Conservation (phyloP, 768 basidiomycete species). For the Tylopilus sp. region DNA sequence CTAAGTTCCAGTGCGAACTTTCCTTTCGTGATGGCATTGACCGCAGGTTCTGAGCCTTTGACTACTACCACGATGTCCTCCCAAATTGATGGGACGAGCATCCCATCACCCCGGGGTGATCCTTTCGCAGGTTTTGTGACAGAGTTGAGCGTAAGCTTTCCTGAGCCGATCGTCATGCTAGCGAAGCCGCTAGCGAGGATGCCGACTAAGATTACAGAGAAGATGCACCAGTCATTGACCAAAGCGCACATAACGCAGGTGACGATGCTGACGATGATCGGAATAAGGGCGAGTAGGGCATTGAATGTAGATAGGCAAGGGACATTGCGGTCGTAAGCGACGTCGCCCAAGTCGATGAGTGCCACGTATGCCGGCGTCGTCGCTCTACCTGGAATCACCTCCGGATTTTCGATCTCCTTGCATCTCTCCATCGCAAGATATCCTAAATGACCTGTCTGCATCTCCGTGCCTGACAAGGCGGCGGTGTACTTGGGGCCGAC, state of each 20-base stretch:
- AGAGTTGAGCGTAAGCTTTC: conserved; percentile 14
- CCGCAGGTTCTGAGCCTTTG: conserved; percentile 25
- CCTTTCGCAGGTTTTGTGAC: conserved; percentile 11
- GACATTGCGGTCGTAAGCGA: conserved; percentile 1
- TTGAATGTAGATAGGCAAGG: neutral
- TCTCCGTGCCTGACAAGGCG: conserved; percentile 23
- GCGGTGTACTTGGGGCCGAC: conserved; percentile 27
- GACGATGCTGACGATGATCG: conserved; percentile 24
- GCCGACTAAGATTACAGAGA: conserved; percentile 29
- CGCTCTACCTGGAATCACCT: conserved; percentile 9
- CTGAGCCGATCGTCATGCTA: conserved; percentile 25
- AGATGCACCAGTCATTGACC: conserved; percentile 30
- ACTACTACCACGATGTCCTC: conserved; percentile 24
- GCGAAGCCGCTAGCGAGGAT: conserved; percentile 30
- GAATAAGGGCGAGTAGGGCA: conserved; percentile 16
- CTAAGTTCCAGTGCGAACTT: conserved; percentile 19
- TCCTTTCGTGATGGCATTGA: conserved; percentile 30
- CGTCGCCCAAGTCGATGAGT: conserved; percentile 14
- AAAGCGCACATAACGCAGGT: conserved; percentile 24
- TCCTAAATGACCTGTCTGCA: conserved; percentile 30
- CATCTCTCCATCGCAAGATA: conserved; percentile 22
- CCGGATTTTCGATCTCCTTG: too few species aligned
- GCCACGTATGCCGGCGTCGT: conserved; percentile 15
- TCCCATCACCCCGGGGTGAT: conserved; percentile 27
- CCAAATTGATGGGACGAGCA: conserved; percentile 12